Base-by-base conservation (phyloP, 129 eudicot species). In the Centaurea solstitialis region DNA sequence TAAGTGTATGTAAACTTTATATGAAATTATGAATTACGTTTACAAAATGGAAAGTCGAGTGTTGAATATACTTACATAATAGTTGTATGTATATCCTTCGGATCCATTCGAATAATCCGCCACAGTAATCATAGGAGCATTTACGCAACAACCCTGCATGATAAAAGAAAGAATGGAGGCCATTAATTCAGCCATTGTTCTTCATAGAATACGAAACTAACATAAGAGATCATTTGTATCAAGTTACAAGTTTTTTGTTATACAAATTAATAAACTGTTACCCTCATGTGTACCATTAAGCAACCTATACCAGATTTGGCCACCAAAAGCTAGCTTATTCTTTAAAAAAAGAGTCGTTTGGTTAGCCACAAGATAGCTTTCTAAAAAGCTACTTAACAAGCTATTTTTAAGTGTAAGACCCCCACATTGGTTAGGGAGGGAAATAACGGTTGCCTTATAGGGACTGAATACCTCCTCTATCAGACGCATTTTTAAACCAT, bases 101-200 rank as follows among this genome's bases (percentile, higher is more conserved):
- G 99, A 96, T 72, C 99, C 98, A 72, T 83, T 93, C 37, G 99
- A 93, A 78, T 96, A 96, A 85, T 96, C 99, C 18, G 99, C 99
- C 15, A 96, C 98, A 13, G 99, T 90, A 24, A 96, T 96, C 99
- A 96, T 96, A 28, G 99, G 99, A 84, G 99, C 99, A 96, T 96
- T 96, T 62, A 96, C 99, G 76, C 99, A 96, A 66, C 90, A 89
- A 68, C 99, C 99, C 99, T 96, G 89, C 68, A 68, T 57, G 7
- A 8, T 57, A 35, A 70, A 43, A 74, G 30, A 65, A 74, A 12
- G 15, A 79, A 6, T 23, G 57, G 9, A 57, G 65, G 6, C n/a
- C 21, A 53, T 15, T 21, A 57, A 21, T 57, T 57, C 65, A 57
- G 22, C 65, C 65, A n/a, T 57, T 57, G 65, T 57, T 57, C 22